phyloP scores from a whole-genome alignment of 495 filamentous ascomycete species.

The Hyphodiscus hymeniophilus region DNA sequence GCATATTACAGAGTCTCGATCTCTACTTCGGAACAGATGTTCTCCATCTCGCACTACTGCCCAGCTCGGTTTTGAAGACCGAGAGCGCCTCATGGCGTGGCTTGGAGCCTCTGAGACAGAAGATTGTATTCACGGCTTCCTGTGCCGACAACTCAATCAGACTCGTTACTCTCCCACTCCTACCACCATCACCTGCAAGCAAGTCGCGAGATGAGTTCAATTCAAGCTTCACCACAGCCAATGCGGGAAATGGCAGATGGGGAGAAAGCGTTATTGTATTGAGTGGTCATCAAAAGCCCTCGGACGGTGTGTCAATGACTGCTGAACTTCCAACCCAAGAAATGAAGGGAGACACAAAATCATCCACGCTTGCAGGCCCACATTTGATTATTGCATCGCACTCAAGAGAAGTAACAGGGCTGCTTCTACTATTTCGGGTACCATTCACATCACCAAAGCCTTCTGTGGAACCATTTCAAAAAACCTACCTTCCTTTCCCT shows the following conservation, averaged over 20 bases:
- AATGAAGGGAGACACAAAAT: slow-evolving; percentile 23
- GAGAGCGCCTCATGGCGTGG: slow-evolving; percentile 39
- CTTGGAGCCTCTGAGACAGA: slow-evolving; percentile 50
- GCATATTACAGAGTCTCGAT: slow-evolving; percentile 57
- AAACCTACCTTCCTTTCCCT: slow-evolving; percentile 54
- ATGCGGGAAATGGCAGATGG: slow-evolving; percentile 48
- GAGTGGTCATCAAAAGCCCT: slow-evolving; percentile 49
- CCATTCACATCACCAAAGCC: slow-evolving; percentile 17
- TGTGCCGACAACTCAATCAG: slow-evolving; percentile 63
- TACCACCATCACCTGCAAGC: slow-evolving; percentile 58
- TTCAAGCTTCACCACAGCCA: slow-evolving; percentile 32
- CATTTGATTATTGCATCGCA: slow-evolving; percentile 42
- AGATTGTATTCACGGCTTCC: slow-evolving; percentile 61
- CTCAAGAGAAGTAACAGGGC: slow-evolving; percentile 46
- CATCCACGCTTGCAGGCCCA: slow-evolving; percentile 17
- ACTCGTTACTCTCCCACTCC: slow-evolving; percentile 64
- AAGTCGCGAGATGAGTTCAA: slow-evolving; percentile 40
- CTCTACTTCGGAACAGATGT: slow-evolving; percentile 57
- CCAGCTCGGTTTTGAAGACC: slow-evolving; percentile 33
- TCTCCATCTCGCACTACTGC: slow-evolving; percentile 50
- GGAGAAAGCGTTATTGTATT: slow-evolving; percentile 52
- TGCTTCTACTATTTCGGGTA: slow-evolving; percentile 36
- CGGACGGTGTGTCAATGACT: slow-evolving; percentile 58
- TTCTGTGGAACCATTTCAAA: slow-evolving; percentile 51
- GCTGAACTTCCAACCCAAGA: slow-evolving; percentile 38